Evolutionary conservation across 441 rosid genomes (phyloP).

Genomic region (Dalechampia spathulata): DNA sequence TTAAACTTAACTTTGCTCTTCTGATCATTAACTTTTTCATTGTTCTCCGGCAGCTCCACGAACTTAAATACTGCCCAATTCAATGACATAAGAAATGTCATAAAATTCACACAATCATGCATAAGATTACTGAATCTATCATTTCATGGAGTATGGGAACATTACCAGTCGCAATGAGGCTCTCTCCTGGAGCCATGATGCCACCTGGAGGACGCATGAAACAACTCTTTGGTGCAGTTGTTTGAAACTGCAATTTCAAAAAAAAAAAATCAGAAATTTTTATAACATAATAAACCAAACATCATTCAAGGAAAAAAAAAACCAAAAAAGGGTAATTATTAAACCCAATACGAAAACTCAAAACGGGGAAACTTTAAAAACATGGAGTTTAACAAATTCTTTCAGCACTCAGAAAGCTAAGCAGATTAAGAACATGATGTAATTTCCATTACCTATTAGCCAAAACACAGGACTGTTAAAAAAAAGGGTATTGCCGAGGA

Average conservation of each 20-base stretch:
- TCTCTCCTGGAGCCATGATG: slow-evolving; percentile 65
- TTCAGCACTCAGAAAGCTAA: too few species aligned
- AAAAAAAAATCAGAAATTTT: neutral
- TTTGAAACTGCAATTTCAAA: slow-evolving; percentile 58
- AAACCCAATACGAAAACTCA: too few species aligned
- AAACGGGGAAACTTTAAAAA: too few species aligned
- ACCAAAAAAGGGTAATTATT: too few species aligned
- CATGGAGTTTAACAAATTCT: too few species aligned
- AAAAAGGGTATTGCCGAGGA: too few species aligned
- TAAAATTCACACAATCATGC: neutral
- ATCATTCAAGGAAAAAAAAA: too few species aligned
- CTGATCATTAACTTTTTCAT: slow-evolving; percentile 41
- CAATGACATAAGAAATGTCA: neutral
- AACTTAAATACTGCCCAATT: slow-evolving; percentile 54
- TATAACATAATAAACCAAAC: neutral
- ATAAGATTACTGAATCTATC: neutral
- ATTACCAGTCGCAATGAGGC: slow-evolving; percentile 56
- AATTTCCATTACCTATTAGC: too few species aligned
- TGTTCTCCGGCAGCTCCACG: slow-evolving; percentile 63
- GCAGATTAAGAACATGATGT: too few species aligned
- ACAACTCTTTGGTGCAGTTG: slow-evolving; percentile 76
- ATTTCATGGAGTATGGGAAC: neutral
- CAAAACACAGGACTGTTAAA: too few species aligned
- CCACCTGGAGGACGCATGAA: slow-evolving; percentile 74
- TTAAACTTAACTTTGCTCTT: slow-evolving; percentile 64